phyloP scores from a whole-genome alignment of 2,329 filamentous ascomycete species.

The Aspergillus sclerotialis region DNA sequence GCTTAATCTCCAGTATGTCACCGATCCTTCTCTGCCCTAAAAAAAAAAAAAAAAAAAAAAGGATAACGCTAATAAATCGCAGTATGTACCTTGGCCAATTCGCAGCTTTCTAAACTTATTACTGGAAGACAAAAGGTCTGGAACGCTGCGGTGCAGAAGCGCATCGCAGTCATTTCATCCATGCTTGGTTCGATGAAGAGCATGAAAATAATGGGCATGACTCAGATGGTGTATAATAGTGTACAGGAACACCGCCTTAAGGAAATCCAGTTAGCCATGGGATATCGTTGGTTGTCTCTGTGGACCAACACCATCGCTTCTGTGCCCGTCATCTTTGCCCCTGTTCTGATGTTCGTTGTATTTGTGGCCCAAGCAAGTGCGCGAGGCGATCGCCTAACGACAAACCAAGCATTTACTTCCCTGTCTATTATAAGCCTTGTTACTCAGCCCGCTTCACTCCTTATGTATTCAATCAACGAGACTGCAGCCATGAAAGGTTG shows the following conservation, averaged over 20 bases:
- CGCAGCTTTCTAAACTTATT: slow-evolving; percentile 6
- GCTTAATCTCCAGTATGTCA: slow-evolving; percentile 1
- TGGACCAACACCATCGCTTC: neutral
- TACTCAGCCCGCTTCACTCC: slow-evolving; percentile 2
- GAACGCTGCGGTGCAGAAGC: slow-evolving; percentile 35
- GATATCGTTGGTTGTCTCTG: neutral
- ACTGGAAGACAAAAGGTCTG: slow-evolving; percentile 25
- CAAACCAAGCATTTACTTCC: neutral
- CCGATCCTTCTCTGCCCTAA: too few species aligned
- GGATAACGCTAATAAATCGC: too few species aligned
- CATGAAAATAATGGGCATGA: slow-evolving; percentile 34
- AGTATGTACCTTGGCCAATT: too few species aligned
- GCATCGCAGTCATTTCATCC: slow-evolving; percentile 33
- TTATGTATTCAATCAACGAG: neutral
- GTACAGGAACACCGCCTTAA: neutral
- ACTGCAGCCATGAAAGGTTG: neutral
- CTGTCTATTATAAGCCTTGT: slow-evolving; percentile 1
- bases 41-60: too few species aligned
- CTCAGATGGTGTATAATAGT: slow-evolving; percentile 4
- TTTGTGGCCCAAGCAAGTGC: neutral
- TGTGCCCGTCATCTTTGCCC: slow-evolving; percentile 2
- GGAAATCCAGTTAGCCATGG: neutral
- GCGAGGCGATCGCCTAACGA: neutral
- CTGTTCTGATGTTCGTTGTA: slow-evolving; percentile 2
- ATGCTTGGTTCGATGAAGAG: slow-evolving; percentile 35